Evolutionary conservation across 768 basidiomycete genomes (phyloP).

Genomic region (Peribolospora kevripleyi): DNA sequence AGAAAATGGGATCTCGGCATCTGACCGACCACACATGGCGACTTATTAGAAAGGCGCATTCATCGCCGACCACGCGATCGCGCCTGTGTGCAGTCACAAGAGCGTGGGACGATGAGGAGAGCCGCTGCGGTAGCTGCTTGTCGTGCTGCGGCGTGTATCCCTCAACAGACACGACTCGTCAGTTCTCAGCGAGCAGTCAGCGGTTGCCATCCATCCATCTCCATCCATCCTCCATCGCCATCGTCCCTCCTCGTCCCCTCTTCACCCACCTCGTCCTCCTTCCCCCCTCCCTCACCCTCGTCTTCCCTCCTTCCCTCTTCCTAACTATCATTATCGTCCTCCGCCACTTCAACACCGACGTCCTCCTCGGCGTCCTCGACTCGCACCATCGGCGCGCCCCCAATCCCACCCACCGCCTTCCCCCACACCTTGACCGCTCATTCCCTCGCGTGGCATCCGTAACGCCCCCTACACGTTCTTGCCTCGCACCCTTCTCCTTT

Average conservation of each 20-base stretch:
- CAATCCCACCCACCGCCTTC: slow-evolving; percentile 17
- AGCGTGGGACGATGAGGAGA: too few species aligned
- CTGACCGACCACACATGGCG: too few species aligned
- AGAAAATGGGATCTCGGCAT: too few species aligned
- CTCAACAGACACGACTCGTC: too few species aligned
- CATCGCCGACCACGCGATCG: too few species aligned
- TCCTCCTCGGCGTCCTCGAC: slow-evolving; percentile 83
- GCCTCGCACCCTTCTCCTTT: slow-evolving; percentile 39
- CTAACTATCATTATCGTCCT: slow-evolving; percentile 25
- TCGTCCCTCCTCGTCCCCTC: neutral
- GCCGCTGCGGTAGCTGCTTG: too few species aligned
- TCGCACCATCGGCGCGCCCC: slow-evolving; percentile 57
- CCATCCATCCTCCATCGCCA: slow-evolving; percentile 11
- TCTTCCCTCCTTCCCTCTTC: neutral
- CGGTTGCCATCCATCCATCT: too few species aligned
- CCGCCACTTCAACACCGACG: slow-evolving; percentile 52
- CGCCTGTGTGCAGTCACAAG: too few species aligned
- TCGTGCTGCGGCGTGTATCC: too few species aligned
- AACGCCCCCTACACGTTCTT: neutral
- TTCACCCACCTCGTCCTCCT: neutral
- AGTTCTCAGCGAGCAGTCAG: too few species aligned
- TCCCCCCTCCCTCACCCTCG: neutral
- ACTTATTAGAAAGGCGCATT: too few species aligned
- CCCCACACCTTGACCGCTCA: slow-evolving; percentile 54
- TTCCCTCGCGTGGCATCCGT: neutral